These are phyloP conservation scores for Barnettozyma wickerhamii DNA, from an alignment of 805 yeast genomes.

Conservation along the genomic window DNA sequence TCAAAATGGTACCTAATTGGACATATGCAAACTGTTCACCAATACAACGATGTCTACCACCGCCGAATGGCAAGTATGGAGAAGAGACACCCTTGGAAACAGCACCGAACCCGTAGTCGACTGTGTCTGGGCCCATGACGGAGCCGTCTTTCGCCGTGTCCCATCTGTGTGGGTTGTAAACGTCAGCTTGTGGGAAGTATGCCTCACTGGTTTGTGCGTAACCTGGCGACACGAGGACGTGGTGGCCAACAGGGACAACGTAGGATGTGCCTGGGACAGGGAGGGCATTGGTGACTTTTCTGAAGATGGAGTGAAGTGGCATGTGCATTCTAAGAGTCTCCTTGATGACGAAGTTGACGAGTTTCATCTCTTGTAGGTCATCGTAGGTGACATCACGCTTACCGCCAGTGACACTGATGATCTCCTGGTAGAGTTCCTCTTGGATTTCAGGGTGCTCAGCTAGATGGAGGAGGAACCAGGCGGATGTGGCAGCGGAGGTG, in stretches of 20 bases:
- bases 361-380: conserved; percentile 73
- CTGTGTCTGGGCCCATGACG: conserved; percentile 40
- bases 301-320: conserved; percentile 94
- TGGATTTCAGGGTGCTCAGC: conserved; percentile 86
- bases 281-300: conserved; percentile 78
- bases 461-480: conserved; percentile 90
- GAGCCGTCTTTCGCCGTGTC: no score
- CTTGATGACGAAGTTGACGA: conserved; percentile 78
- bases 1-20: conserved; percentile 82
- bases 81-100: conserved; percentile 94
- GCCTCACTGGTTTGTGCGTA: conserved; percentile 72
- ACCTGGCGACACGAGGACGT: conserved; percentile 92
- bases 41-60: conserved; percentile 98
- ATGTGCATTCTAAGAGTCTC: conserved; percentile 95
- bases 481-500: conserved; percentile 92
- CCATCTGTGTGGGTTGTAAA: conserved; percentile 91
- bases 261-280: conserved; percentile 74
- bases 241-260: conserved; percentile 85
- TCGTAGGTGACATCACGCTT: conserved; percentile 68
- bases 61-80: conserved; percentile 97
- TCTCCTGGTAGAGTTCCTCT: conserved; percentile 75
- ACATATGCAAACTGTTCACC: conserved; percentile 98
- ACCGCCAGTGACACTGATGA: conserved; percentile 55
- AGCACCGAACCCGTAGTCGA: conserved; percentile 96
- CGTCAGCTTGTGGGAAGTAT: conserved; percentile 72